Conservation (phyloP, 2,329 filamentous ascomycete species). For the Aureobasidium sp. region DNA sequence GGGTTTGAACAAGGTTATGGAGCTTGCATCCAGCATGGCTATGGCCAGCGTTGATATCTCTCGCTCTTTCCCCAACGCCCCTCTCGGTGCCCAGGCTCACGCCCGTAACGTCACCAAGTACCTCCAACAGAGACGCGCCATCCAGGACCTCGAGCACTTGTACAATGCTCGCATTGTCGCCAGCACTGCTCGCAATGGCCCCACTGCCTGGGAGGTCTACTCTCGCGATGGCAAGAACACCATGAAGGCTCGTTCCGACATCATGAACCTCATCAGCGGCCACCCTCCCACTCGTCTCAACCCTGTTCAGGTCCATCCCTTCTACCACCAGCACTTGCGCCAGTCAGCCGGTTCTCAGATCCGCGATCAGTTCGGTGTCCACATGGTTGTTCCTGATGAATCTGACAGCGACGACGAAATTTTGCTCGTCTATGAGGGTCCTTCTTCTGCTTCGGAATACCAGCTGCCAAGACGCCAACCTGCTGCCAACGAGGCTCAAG, state of each 20-base stretch:
- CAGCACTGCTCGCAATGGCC: constrained; percentile 59
- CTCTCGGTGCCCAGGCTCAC: constrained; percentile 65
- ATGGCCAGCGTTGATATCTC: constrained; percentile 76
- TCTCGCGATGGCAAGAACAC: constrained; percentile 77
- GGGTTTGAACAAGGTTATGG: constrained; percentile 76
- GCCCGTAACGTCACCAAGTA: constrained; percentile 84
- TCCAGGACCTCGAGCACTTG: constrained; percentile 69
- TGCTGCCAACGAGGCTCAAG: constrained; percentile 43
- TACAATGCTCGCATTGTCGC: constrained; percentile 86
- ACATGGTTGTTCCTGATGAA: constrained; percentile 61
- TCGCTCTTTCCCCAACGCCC: constrained; percentile 66
- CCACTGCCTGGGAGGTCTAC: constrained; percentile 79
- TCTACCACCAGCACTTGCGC: constrained; percentile 67
- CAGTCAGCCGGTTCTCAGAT: constrained; percentile 56
- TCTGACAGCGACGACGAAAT: constrained; percentile 53
- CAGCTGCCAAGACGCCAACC: constrained; percentile 49
- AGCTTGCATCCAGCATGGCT: constrained; percentile 80
- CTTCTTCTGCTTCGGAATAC: constrained; percentile 43
- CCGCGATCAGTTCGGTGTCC: constrained; percentile 62
- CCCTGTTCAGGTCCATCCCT: constrained; percentile 61
- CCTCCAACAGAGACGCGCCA: constrained; percentile 69
- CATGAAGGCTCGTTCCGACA: constrained; percentile 65
- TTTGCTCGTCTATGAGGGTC: constrained; percentile 66
- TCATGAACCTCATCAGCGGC: constrained; percentile 62
- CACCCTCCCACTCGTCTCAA: constrained; percentile 66